These are phyloP conservation scores for Xerocomellus amylosporus DNA, from an alignment of 768 basidiomycete genomes.

Conservation along the genomic window DNA sequence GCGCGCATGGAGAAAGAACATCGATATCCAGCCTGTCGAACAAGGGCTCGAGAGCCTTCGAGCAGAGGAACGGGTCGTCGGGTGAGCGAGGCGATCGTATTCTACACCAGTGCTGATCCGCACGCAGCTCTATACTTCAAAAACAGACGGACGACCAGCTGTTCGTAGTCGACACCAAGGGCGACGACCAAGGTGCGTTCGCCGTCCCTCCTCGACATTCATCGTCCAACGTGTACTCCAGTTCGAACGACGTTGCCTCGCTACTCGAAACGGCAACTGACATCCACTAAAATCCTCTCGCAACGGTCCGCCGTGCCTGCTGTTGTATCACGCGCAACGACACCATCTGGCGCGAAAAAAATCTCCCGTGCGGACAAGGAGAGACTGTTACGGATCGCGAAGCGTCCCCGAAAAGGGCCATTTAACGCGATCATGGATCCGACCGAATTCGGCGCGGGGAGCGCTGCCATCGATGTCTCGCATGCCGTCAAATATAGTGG, in stretches of 20 bases:
- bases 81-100: constrained; percentile 45
- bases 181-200: constrained; percentile 64
- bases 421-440: constrained; percentile 71
- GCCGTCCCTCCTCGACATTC: background rate
- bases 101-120: background rate
- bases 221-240: constrained; percentile 20
- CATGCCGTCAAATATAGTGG: constrained; percentile 70
- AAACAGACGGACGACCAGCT: constrained; percentile 69
- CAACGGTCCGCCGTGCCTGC: constrained; percentile 89
- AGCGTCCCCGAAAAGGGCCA: constrained; percentile 66
- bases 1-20: constrained; percentile 87
- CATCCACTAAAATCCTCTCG: constrained; percentile 74
- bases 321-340: constrained; percentile 54
- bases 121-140: constrained; percentile 56
- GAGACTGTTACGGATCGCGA: constrained; percentile 71
- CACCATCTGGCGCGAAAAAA: constrained; percentile 30
- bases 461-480: constrained; percentile 59
- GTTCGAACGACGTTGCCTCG: constrained; percentile 59
- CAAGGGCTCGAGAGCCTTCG: too few relatives aligned
- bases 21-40: too few relatives aligned
- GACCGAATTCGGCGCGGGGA: constrained; percentile 63
- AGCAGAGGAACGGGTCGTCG: constrained; percentile 80
- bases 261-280: constrained; percentile 52
- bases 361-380: constrained; percentile 71
- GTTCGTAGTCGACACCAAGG: constrained; percentile 77